phyloP scores from a whole-genome alignment of 2,329 filamentous ascomycete genomes.

The Trichoderma koningiopsis region DNA sequence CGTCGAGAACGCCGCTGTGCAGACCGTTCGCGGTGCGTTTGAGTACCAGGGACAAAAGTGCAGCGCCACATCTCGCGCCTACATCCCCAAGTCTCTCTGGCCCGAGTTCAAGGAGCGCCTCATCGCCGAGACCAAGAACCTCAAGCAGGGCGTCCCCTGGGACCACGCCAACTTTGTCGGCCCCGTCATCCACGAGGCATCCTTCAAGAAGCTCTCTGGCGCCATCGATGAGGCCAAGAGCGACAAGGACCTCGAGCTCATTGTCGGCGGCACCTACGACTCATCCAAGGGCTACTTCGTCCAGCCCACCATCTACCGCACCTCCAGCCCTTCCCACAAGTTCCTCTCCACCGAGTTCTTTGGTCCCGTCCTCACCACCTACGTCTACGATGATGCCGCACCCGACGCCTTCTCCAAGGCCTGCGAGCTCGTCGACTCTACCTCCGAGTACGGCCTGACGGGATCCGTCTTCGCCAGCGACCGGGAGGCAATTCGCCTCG shows the following conservation, averaged over 20 bases:
- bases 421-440: slow-evolving; percentile 68
- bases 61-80: slow-evolving; percentile 78
- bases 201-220: slow-evolving; percentile 76
- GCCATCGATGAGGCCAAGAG: slow-evolving; percentile 80
- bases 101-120: slow-evolving; percentile 69
- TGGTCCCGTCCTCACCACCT: slow-evolving; percentile 72
- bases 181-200: slow-evolving; percentile 79
- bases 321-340: slow-evolving; percentile 71
- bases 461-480: slow-evolving; percentile 75
- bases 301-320: slow-evolving; percentile 78
- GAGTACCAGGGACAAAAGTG: slow-evolving; percentile 94
- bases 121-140: slow-evolving; percentile 65
- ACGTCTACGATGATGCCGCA: slow-evolving; percentile 74
- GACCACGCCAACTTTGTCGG: slow-evolving; percentile 80
- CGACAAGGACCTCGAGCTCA: slow-evolving; percentile 70
- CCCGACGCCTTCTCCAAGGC: slow-evolving; percentile 58
- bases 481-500: slow-evolving; percentile 64
- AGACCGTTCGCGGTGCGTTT: slow-evolving; percentile 84
- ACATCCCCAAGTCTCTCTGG: slow-evolving; percentile 76
- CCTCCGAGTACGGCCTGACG: slow-evolving; percentile 77
- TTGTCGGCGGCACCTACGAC: slow-evolving; percentile 78
- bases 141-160: slow-evolving; percentile 69
- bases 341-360: slow-evolving; percentile 81
- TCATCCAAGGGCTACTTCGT: slow-evolving; percentile 79
- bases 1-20: slow-evolving; percentile 73